Conservation (phyloP, 768 basidiomycete species). For the Russula griseocarnosa region DNA sequence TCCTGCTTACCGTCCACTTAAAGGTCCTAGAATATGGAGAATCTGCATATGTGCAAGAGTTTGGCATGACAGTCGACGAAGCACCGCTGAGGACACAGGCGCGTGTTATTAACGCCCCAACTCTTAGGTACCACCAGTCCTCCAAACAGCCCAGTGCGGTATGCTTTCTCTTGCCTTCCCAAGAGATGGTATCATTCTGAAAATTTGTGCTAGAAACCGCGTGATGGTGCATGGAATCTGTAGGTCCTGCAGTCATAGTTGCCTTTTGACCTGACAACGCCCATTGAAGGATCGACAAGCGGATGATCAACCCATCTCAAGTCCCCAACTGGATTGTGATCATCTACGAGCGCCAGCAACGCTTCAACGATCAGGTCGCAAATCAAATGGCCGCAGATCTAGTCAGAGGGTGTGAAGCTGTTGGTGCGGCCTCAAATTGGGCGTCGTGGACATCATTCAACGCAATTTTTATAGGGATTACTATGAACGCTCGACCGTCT, state of each 20-base stretch:
- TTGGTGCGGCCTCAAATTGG: constrained; percentile 46
- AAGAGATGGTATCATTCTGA: not conserved
- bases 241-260: constrained; percentile 30
- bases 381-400: constrained; percentile 55
- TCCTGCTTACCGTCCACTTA: constrained; percentile 5
- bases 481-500: constrained; percentile 43
- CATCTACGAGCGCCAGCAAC: constrained; percentile 57
- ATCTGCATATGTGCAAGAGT: constrained; percentile 58
- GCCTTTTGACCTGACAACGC: not conserved
- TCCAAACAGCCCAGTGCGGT: constrained; percentile 58
- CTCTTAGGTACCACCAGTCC: constrained; percentile 57
- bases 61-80: constrained; percentile 59
- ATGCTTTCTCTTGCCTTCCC: constrained; percentile 31
- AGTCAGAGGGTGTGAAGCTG: constrained; percentile 45
- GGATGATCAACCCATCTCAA: constrained; percentile 53
- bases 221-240: constrained; percentile 80
- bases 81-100: constrained; percentile 58
- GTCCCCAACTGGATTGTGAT: constrained; percentile 62
- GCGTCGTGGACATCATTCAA: not conserved
- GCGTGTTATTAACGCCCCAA: constrained; percentile 60
- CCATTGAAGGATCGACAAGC: constrained; percentile 60
- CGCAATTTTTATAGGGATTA: constrained; percentile 50
- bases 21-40: constrained; percentile 47
- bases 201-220: constrained; percentile 44
- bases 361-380: constrained; percentile 50